Conservation (phyloP, 352 stramenopile species). For the Peronospora belbahrii region DNA sequence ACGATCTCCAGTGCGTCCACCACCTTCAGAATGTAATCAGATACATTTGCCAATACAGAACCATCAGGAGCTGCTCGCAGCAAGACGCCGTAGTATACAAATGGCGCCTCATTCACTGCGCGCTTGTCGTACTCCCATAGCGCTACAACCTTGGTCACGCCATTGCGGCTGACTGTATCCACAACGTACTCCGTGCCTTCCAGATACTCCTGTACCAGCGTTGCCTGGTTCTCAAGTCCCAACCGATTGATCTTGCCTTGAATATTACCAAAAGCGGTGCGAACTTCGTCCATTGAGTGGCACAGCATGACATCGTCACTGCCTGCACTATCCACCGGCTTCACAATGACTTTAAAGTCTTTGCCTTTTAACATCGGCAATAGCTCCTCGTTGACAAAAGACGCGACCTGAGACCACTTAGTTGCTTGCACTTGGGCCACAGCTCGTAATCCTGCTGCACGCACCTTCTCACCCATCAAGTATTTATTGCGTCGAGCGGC, state of each 20-base stretch:
- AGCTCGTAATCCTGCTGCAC: conserved; percentile 57
- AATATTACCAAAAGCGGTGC: conserved; percentile 86
- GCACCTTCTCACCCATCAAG: conserved; percentile 83
- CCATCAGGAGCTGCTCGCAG: conserved; percentile 43
- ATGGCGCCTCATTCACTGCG: conserved; percentile 85
- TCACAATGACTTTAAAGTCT: conserved; percentile 83
- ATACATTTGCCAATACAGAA: conserved; percentile 37
- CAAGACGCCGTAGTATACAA: conserved; percentile 91
- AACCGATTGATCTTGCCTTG: conserved; percentile 87
- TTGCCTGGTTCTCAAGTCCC: conserved; percentile 81
- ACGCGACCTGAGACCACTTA: conserved; percentile 76
- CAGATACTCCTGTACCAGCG: conserved; percentile 93
- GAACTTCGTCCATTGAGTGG: conserved; percentile 84
- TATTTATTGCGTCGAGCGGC: conserved; percentile 87
- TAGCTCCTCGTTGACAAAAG: conserved; percentile 70
- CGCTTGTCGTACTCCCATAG: conserved; percentile 98
- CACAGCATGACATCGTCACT: conserved; percentile 92
- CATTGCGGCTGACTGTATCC: conserved; percentile 92
- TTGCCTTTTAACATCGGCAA: conserved; percentile 20
- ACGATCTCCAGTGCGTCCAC: conserved; percentile 78
- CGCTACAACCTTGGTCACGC: conserved; percentile 91
- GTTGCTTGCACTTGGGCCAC: conserved; percentile 65
- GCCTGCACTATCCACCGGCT: conserved; percentile 90
- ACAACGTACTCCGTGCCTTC: conserved; percentile 93
- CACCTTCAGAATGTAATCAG: conserved; percentile 63